Evolutionary conservation across 1,284 basidiomycete species (phyloP).

Genomic region (Pyrrhoderma lamaoense): DNA sequence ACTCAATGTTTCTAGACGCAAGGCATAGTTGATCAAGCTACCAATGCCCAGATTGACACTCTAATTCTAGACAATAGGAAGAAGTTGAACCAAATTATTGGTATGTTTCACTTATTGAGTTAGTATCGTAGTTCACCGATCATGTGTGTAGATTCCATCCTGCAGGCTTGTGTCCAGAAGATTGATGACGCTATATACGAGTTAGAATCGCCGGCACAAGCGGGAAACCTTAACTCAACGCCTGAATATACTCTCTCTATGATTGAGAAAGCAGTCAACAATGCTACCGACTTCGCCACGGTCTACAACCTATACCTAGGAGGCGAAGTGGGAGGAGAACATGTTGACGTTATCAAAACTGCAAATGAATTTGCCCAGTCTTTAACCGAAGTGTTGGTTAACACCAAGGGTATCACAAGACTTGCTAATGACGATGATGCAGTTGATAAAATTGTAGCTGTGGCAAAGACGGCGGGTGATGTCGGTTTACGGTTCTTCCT

Average conservation of each 20-base stretch:
- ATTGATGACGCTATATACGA: conserved; percentile 97
- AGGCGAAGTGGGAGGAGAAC: conserved; percentile 84
- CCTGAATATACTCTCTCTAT: conserved; percentile 98
- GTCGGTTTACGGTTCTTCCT: conserved; percentile 89
- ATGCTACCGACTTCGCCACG: conserved; percentile 93
- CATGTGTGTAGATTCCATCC: conserved; percentile 73
- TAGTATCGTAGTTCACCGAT: conserved; percentile 4
- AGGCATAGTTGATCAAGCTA: conserved; percentile 81
- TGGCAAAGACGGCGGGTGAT: conserved; percentile 86
- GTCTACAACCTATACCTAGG: conserved; percentile 89
- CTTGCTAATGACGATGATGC: conserved; percentile 88
- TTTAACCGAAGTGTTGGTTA: conserved; percentile 85
- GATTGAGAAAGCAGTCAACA: conserved; percentile 94
- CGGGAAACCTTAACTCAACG: conserved; percentile 92
- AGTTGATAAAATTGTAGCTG: conserved; percentile 78
- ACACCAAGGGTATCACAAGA: conserved; percentile 93
- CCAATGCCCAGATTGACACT: conserved; percentile 94
- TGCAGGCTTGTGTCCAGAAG: conserved; percentile 95
- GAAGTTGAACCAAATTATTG: conserved; percentile 97
- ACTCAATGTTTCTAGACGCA: conserved; percentile 48
- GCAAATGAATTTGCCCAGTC: conserved; percentile 96
- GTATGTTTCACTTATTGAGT: conserved; percentile 33
- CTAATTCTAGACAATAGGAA: conserved; percentile 96
- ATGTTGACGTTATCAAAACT: conserved; percentile 97
- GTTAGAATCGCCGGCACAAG: conserved; percentile 89